phyloP scores from a whole-genome alignment of 1,139 yeast genomes.

The Suhomyces bribrorum region DNA sequence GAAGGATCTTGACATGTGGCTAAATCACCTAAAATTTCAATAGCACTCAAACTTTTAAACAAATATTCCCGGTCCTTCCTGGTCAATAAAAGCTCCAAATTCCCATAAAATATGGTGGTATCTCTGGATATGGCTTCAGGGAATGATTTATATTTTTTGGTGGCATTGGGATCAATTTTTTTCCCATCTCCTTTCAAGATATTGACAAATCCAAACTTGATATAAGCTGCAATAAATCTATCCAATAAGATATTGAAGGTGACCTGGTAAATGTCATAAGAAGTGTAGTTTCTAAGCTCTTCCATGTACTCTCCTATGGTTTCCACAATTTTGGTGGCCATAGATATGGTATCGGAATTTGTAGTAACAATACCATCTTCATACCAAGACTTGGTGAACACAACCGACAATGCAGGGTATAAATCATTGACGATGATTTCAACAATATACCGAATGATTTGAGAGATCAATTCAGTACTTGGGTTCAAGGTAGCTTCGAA shows the following conservation, averaged over 20 bases:
- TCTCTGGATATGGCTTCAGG: conserved; percentile 54
- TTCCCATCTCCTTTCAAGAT: conserved; percentile 50
- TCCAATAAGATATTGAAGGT: conserved; percentile 47
- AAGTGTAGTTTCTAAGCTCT: conserved; percentile 56
- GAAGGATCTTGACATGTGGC: conserved; percentile 55
- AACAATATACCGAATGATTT: conserved; percentile 62
- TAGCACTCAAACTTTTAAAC: conserved; percentile 50
- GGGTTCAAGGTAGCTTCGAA: conserved; percentile 72
- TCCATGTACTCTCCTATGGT: conserved; percentile 74
- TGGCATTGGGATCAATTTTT: conserved; percentile 61
- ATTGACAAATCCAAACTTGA: conserved; percentile 48
- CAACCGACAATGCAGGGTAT: conserved; percentile 43
- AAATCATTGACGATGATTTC: conserved; percentile 72
- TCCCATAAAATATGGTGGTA: conserved; percentile 61
- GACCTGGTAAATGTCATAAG: conserved; percentile 48
- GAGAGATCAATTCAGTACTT: conserved; percentile 73
- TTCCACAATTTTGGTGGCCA: conserved; percentile 61
- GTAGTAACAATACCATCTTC: conserved; percentile 39
- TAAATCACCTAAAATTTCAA: conserved; percentile 74
- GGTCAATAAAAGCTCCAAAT: conserved; percentile 56
- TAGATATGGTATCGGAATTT: conserved; percentile 34
- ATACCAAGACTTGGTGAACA: conserved; percentile 49
- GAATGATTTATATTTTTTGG: conserved; percentile 44
- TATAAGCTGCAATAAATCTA: conserved; percentile 45
- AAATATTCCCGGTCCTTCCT: conserved; percentile 52